A percentile compares a stretch with the other conserved stretches of the same genome.
These are phyloP conservation scores for Solanum aculeatissimum DNA, from an alignment of 305 asterid species.

Conservation along the genomic window DNA sequence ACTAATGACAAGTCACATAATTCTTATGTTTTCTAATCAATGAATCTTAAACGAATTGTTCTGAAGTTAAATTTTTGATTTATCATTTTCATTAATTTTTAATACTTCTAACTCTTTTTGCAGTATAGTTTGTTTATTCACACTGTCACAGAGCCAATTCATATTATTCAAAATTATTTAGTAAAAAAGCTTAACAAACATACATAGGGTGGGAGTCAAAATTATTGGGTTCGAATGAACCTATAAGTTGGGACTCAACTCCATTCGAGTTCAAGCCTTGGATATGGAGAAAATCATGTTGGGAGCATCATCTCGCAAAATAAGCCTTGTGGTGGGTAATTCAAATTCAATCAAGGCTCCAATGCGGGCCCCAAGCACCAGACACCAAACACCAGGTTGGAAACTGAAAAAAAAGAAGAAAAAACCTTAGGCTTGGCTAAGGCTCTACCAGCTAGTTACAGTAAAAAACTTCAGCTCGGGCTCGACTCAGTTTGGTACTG, in stretches of 20 bases:
- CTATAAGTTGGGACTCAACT: background rate
- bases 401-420: background rate
- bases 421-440: background rate
- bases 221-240: background rate
- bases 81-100: background rate
- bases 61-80: background rate
- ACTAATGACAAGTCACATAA: background rate
- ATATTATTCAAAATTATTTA: background rate
- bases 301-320: too few relatives aligned
- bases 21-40: background rate
- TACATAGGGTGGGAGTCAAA: background rate
- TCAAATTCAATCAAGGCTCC: background rate
- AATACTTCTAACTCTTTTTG: background rate
- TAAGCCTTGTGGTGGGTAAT: background rate
- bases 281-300: background rate
- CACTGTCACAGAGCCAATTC: background rate
- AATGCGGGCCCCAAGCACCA: too few relatives aligned
- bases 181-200: background rate
- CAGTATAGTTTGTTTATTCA: background rate
- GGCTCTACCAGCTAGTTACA: background rate
- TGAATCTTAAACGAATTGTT: background rate
- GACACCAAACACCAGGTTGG: too few relatives aligned
- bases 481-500: too few relatives aligned
- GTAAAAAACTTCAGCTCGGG: background rate
- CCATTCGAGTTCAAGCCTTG: background rate